phyloP scores from a whole-genome alignment of 2,329 filamentous ascomycete genomes.

The Aspergillus japonicus region DNA sequence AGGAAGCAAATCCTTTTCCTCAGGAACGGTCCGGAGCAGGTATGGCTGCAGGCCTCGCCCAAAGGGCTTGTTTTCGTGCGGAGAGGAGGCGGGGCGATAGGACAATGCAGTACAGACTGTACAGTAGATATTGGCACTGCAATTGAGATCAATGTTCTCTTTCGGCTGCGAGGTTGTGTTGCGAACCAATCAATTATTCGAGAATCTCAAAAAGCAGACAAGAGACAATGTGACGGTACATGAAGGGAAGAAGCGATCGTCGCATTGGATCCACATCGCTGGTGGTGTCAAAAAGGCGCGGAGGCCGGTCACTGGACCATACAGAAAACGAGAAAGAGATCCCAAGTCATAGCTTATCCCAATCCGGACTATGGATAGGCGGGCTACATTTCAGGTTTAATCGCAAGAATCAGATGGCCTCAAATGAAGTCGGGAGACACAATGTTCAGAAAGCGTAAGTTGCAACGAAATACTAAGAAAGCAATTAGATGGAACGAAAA shows the following conservation, averaged over 20 bases:
- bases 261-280: constrained; percentile 23
- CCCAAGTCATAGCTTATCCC: constrained; percentile 24
- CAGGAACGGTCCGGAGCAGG: constrained; percentile 16
- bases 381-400: no score
- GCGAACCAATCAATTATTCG: constrained; percentile 1
- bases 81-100: constrained; percentile 5
- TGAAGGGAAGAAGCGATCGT: constrained; percentile 20
- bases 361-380: not conserved
- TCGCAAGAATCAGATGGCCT: not conserved
- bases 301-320: constrained; percentile 12
- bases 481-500: no score
- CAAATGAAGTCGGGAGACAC: not conserved
- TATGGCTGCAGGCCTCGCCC: constrained; percentile 14
- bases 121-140: not conserved
- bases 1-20: constrained; percentile 14
- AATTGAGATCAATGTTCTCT: not conserved
- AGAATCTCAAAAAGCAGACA: not conserved
- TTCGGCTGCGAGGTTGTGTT: not conserved
- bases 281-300: constrained; percentile 23
- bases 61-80: constrained; percentile 6
- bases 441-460: not conserved
- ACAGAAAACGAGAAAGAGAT: constrained; percentile 1
- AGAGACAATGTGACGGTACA: not conserved
- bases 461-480: no score
- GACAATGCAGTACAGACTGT: not conserved